These are phyloP conservation scores for Pythium aquatile DNA, from an alignment of 352 stramenopile genomes.

Conservation along the genomic window DNA sequence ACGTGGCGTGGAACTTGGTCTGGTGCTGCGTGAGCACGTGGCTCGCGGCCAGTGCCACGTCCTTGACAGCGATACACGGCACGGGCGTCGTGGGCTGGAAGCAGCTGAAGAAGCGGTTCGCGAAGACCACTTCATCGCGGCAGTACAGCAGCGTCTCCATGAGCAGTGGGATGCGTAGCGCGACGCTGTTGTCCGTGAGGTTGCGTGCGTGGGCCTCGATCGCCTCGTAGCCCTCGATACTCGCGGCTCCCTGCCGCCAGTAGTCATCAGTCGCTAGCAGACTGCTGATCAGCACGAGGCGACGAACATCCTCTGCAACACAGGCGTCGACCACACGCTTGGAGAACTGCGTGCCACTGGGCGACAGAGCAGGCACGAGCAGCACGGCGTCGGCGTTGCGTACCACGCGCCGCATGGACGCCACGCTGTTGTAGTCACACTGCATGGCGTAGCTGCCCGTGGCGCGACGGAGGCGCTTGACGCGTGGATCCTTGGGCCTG, in stretches of 20 bases:
- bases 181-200: slow-evolving; percentile 46
- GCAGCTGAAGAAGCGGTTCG: slow-evolving; percentile 54
- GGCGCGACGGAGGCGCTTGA: slow-evolving; percentile 48
- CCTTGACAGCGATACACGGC: slow-evolving; percentile 63
- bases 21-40: slow-evolving; percentile 42
- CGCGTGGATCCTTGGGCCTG: slow-evolving; percentile 42
- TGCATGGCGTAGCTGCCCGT: slow-evolving; percentile 57
- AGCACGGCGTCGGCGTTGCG: slow-evolving; percentile 68
- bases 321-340: slow-evolving; percentile 67
- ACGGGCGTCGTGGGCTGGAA: slow-evolving; percentile 45
- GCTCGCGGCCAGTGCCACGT: slow-evolving; percentile 55
- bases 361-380: slow-evolving; percentile 56
- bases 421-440: slow-evolving; percentile 49
- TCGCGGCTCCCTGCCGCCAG: slow-evolving; percentile 13
- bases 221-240: slow-evolving; percentile 48
- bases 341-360: slow-evolving; percentile 59
- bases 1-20: slow-evolving; percentile 52
- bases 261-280: slow-evolving; percentile 43
- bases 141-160: slow-evolving; percentile 81
- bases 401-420: slow-evolving; percentile 57
- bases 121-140: slow-evolving; percentile 72
- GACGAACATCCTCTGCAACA: slow-evolving; percentile 37
- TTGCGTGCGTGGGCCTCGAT: slow-evolving; percentile 64
- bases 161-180: slow-evolving; percentile 61
- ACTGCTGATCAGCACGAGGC: slow-evolving; percentile 68